Evolutionary conservation across 2,329 filamentous ascomycete species (phyloP).

Genomic region (Beauveria sp.): DNA sequence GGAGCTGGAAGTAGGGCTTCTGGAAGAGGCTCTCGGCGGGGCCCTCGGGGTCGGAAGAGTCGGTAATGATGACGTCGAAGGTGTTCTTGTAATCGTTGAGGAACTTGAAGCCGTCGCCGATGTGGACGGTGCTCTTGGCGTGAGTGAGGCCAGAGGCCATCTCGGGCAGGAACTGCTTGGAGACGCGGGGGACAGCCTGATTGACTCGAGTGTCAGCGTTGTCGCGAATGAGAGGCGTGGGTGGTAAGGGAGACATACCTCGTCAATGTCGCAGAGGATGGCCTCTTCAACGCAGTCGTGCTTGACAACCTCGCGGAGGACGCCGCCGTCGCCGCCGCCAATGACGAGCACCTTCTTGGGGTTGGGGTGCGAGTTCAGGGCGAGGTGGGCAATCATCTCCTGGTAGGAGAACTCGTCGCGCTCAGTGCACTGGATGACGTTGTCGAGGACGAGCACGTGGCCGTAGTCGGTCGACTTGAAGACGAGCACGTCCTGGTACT

Average conservation of each 20-base stretch:
- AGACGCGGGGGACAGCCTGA: slow-evolving; percentile 87
- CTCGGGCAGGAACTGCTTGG: slow-evolving; percentile 92
- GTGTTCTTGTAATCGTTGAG: slow-evolving; percentile 91
- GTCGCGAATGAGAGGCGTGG: not conserved
- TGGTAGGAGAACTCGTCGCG: slow-evolving; percentile 99
- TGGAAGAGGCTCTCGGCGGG: slow-evolving; percentile 95
- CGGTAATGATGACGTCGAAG: slow-evolving; percentile 99
- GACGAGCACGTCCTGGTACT: slow-evolving; percentile 98
- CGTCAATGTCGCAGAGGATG: slow-evolving; percentile 95
- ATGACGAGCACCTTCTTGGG: slow-evolving; percentile 98
- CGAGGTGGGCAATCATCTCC: slow-evolving; percentile 99
- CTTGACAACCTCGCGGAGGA: slow-evolving; percentile 98
- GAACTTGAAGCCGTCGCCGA: slow-evolving; percentile 99
- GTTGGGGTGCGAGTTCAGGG: slow-evolving; percentile 96
- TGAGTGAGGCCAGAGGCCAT: slow-evolving; percentile 93
- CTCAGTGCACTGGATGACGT: slow-evolving; percentile 98
- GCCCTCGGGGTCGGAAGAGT: slow-evolving; percentile 94
- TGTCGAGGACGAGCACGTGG: slow-evolving; percentile 93
- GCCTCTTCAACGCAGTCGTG: slow-evolving; percentile 96
- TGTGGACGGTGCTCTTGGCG: slow-evolving; percentile 85
- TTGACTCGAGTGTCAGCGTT: not conserved
- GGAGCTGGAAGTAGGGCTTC: slow-evolving; percentile 96
- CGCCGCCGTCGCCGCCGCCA: slow-evolving; percentile 93
- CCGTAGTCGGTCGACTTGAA: slow-evolving; percentile 98
- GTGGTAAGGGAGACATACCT: slow-evolving; percentile 36